Conservation (phyloP, 805 yeast species). For the Saccharomycopsis javanensis region DNA sequence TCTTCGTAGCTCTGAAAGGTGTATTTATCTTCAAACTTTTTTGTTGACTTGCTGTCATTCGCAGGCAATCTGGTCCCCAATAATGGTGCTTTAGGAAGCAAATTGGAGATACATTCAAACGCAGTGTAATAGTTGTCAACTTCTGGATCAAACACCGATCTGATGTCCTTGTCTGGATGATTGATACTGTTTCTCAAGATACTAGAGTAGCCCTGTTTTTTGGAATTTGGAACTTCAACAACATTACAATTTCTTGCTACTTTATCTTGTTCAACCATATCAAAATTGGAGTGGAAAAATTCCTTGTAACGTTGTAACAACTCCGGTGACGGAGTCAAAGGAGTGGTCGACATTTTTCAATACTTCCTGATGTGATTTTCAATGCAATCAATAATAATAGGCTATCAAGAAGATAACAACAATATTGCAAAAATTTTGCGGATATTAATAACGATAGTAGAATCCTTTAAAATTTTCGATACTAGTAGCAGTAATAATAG, state of each 20-base stretch:
- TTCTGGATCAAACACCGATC: conserved; percentile 34
- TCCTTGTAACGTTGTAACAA: not conserved
- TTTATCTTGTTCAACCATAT: not conserved
- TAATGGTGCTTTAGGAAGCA: conserved; percentile 31
- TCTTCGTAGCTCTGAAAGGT: conserved; percentile 25
- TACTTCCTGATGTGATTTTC: no score
- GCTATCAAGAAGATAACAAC: no score
- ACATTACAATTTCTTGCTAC: conserved; percentile 14
- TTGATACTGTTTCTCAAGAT: conserved; percentile 32
- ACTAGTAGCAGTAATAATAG: no score
- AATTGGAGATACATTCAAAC: conserved; percentile 34
- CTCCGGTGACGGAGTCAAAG: not conserved
- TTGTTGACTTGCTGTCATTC: conserved; percentile 8
- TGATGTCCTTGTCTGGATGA: conserved; percentile 20
- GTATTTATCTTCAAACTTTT: conserved; percentile 22
- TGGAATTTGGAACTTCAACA: conserved; percentile 29
- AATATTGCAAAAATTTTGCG: no score
- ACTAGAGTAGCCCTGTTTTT: conserved; percentile 35
- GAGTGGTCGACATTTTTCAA: not conserved
- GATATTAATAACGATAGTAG: no score
- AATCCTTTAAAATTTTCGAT: no score
- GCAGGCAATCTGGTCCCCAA: conserved; percentile 35
- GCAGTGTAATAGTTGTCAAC: conserved; percentile 37
- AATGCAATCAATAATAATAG: no score
- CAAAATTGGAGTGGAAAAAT: not conserved